Evolutionary conservation across 2,329 filamentous ascomycete genomes (phyloP), one percentile per base, ranked within the genome.

Genomic region (Achaetomium macrosporum): DNA sequence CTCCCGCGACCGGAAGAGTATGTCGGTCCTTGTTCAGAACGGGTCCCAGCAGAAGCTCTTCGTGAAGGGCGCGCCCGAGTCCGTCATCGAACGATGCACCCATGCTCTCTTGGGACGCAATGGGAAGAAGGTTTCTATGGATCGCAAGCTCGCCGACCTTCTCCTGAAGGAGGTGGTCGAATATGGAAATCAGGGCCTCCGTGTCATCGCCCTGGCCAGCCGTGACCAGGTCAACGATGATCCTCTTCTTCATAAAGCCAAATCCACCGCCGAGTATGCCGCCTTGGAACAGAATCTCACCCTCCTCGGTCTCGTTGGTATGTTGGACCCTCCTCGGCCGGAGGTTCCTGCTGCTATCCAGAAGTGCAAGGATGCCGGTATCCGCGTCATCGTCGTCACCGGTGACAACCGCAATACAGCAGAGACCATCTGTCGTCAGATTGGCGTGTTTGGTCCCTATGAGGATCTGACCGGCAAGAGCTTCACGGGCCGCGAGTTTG

Each of bases 371-470:
- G 84, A 89, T 57, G 93, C 93, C 61, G 93, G 93, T 62, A 97
- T 99, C 64, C 87, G 93, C 57, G 90, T 99, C 46, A 90, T 99
- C 62, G 93, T 99, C 59, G 96, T 99, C 70, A 99, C 93, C 50
- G 93, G 93, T 65, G 93, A 99, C 73, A 99, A 96, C 74, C 90
- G 87, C 68, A 95, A 95, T 74, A 99, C 93, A 3, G 93, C 93
- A 9, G 93, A 99, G 75, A 92, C 90, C 57, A 96, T 99, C 67
- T 99, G 93, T 75, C 87, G 92, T 64, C 88, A 96, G 70, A 99
- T 99, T 68, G 93, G 93, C 57, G 85, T 99, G 48, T 99, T 99
- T 69, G 86, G 84, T 15, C 73, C 80, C 60, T 73, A 85, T 56
- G 92, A 97, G 70, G 81, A 96, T 65, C 79, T 97, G 25, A 82